Conservation (phyloP, 148 eudicot species). For the Cornus florida region DNA sequence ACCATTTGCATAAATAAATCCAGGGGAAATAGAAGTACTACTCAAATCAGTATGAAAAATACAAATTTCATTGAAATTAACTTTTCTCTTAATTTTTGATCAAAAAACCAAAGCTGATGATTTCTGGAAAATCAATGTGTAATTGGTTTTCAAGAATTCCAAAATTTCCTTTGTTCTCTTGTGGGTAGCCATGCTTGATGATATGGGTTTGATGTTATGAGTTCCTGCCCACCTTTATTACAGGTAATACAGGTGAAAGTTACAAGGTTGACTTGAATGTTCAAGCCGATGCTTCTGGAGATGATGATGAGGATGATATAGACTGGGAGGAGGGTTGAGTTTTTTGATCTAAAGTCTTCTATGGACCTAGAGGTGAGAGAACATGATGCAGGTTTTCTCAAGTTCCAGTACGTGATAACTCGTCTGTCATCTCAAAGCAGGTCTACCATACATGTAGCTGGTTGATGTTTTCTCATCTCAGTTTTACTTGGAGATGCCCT, state of each 20-base stretch:
- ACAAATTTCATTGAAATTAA: not conserved
- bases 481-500: not conserved
- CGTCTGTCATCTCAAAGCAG: not conserved
- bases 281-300: constrained; percentile 63
- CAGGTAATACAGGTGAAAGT: constrained; percentile 45
- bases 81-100: not conserved
- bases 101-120: not conserved
- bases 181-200: not conserved
- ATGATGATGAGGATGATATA: constrained; percentile 70
- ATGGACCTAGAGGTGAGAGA: not conserved
- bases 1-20: not conserved
- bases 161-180: not conserved
- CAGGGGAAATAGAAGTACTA: not conserved
- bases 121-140: not conserved
- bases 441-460: not conserved
- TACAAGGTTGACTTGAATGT: constrained; percentile 85
- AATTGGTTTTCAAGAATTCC: not conserved
- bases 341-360: not conserved
- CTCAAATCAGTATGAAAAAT: not conserved
- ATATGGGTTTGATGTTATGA: not conserved
- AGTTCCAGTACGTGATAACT: not conserved
- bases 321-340: constrained; percentile 95
- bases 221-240: constrained; percentile 11
- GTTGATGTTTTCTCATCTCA: not conserved
- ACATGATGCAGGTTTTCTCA: not conserved